phyloP scores from a whole-genome alignment of 257 asterid species.

The Salvia splendens region DNA sequence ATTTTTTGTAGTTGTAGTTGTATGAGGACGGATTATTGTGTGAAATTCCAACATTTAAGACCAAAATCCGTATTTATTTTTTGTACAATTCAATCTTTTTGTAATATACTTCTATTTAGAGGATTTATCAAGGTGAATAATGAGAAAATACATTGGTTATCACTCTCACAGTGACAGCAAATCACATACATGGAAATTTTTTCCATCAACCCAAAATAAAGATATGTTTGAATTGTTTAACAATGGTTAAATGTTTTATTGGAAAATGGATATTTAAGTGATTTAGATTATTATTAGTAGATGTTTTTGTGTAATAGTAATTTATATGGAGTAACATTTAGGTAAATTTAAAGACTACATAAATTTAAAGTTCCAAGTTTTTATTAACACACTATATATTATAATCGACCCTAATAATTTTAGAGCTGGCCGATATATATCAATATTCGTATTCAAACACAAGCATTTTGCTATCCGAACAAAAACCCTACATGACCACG shows the following conservation, averaged over 20 bases:
- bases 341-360: too few species aligned
- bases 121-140: neutral
- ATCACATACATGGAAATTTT: neutral
- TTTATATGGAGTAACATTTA: too few species aligned
- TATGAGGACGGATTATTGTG: conserved; percentile 12
- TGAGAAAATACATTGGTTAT: neutral
- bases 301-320: too few species aligned
- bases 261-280: too few species aligned
- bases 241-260: too few species aligned
- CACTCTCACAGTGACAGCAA: neutral
- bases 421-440: neutral
- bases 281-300: too few species aligned
- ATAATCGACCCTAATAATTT: neutral
- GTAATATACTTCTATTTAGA: too few species aligned
- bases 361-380: too few species aligned
- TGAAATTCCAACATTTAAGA: neutral
- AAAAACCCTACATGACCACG: conserved; percentile 55
- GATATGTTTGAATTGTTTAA: too few species aligned
- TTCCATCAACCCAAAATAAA: too few species aligned
- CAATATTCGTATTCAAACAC: neutral
- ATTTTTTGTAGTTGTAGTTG: neutral
- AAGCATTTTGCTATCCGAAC: too few species aligned
- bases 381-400: too few species aligned
- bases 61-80: neutral
- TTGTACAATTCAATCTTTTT: neutral